Evolutionary conservation across 2,329 filamentous ascomycete species (phyloP).

Genomic region (Dothidotthia symphoricarpi): DNA sequence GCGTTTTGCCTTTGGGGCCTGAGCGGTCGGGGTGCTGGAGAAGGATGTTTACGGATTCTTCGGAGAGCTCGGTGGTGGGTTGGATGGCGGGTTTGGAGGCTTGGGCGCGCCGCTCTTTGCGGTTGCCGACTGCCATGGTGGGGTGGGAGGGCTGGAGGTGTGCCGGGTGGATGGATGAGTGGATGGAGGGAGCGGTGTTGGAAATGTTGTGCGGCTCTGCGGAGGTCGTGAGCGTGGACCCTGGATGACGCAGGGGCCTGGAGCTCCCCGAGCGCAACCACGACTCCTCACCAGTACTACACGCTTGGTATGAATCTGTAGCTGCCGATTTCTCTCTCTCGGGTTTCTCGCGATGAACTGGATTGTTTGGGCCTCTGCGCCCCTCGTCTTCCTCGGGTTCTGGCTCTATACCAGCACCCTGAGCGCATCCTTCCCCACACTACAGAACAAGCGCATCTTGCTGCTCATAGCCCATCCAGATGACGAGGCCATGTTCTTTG

Average conservation of each 20-base stretch:
- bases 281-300: not conserved
- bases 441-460: slow-evolving; percentile 82
- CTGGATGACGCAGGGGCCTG: slow-evolving; percentile 15
- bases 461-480: slow-evolving; percentile 95
- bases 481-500: slow-evolving; percentile 99
- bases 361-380: slow-evolving; percentile 42
- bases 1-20: slow-evolving; percentile 60
- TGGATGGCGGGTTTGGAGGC: slow-evolving; percentile 38
- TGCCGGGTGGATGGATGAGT: slow-evolving; percentile 1
- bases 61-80: slow-evolving; percentile 37
- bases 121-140: slow-evolving; percentile 41
- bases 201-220: slow-evolving; percentile 24
- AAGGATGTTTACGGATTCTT: slow-evolving; percentile 56
- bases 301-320: too few relatives aligned
- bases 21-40: slow-evolving; percentile 69
- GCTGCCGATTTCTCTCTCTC: slow-evolving; percentile 1
- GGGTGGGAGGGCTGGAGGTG: not conserved
- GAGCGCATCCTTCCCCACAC: slow-evolving; percentile 57
- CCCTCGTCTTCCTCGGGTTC: slow-evolving; percentile 44
- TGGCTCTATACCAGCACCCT: slow-evolving; percentile 52
- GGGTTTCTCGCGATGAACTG: slow-evolving; percentile 40
- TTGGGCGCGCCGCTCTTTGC: slow-evolving; percentile 47
- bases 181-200: slow-evolving; percentile 8
- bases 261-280: slow-evolving; percentile 7
- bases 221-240: slow-evolving; percentile 4